A percentile compares a stretch with the other conserved stretches of the same genome.
phyloP scores from a whole-genome alignment of 169 alveolate genomes.

The Eimeria necatrix region DNA sequence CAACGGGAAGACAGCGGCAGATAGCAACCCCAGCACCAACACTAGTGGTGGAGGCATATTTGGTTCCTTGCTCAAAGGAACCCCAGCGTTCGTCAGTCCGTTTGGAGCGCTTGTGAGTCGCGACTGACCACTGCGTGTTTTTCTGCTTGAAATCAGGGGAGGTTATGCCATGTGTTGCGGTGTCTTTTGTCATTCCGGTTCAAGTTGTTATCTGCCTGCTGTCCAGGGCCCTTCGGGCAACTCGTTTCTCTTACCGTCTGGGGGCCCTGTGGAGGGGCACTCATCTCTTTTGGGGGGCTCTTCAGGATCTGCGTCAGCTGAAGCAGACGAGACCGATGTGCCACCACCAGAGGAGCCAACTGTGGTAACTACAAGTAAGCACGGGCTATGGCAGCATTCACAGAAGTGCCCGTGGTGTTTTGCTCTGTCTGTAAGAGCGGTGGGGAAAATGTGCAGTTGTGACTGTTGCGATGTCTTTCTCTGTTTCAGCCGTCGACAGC shows the following conservation, averaged over 20 bases:
- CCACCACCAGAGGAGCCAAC: slow-evolving; percentile 73
- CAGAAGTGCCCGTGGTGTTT: background rate
- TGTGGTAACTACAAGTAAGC: slow-evolving; percentile 65
- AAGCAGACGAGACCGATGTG: slow-evolving; percentile 50
- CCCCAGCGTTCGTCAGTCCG: slow-evolving; percentile 57
- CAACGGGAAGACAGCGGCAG: slow-evolving; percentile 48
- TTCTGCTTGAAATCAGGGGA: background rate
- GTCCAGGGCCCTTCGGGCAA: slow-evolving; percentile 50
- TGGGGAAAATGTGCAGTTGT: background rate
- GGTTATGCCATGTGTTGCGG: background rate
- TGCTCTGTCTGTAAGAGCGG: background rate
- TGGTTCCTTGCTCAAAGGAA: slow-evolving; percentile 51
- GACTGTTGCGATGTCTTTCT: background rate
- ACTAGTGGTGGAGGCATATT: slow-evolving; percentile 35
- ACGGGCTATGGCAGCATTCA: background rate
- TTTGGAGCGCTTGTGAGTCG: slow-evolving; percentile 55
- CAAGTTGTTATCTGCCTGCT: slow-evolving; percentile 7
- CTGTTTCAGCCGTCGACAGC: slow-evolving; percentile 62
- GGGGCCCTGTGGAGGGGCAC: slow-evolving; percentile 23
- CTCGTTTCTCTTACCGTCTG: slow-evolving; percentile 63
- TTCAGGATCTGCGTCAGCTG: background rate
- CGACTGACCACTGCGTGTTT: background rate
- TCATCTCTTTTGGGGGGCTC: slow-evolving; percentile 53
- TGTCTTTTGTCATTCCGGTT: background rate
- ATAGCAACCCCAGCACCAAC: slow-evolving; percentile 29